Evolutionary conservation across 129 eudicot genomes (phyloP).

Genomic region (Lactuca sativa): DNA sequence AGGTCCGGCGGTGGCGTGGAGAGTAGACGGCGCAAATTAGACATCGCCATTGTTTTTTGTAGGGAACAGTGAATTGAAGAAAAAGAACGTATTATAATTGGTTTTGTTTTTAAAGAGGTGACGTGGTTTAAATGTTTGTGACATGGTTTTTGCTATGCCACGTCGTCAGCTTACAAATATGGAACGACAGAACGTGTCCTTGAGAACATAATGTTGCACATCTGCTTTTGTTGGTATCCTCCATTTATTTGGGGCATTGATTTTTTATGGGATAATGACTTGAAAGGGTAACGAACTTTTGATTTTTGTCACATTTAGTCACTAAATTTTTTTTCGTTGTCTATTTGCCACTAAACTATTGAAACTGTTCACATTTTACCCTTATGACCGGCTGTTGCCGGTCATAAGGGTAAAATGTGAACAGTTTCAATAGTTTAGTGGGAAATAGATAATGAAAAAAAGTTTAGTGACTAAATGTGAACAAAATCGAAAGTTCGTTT

Average conservation of each 20-base stretch:
- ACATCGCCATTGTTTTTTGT: constrained; percentile 38
- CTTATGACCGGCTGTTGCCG: too few species aligned
- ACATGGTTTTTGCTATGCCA: constrained; percentile 10
- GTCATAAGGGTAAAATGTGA: too few species aligned
- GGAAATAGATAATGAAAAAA: too few species aligned
- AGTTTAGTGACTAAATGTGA: too few species aligned
- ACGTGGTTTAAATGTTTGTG: constrained; percentile 15
- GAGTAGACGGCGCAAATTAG: constrained; percentile 53
- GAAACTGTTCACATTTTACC: too few species aligned
- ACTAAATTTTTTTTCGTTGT: too few species aligned
- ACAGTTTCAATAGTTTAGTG: too few species aligned
- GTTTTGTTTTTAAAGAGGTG: neutral
- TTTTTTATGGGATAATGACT: too few species aligned
- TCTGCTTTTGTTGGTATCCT: neutral
- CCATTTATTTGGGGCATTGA: neutral
- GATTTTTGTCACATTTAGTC: too few species aligned
- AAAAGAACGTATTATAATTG: neutral
- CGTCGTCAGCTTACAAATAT: neutral
- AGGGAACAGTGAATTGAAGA: neutral
- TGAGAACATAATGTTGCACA: neutral
- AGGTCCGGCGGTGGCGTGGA: constrained; percentile 32
- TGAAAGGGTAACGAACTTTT: too few species aligned
- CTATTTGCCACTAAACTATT: too few species aligned
- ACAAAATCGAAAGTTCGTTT: too few species aligned
- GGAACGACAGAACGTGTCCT: neutral